Base-by-base conservation (phyloP, 805 yeast genomes). In the Myxozyma neotropica region DNA sequence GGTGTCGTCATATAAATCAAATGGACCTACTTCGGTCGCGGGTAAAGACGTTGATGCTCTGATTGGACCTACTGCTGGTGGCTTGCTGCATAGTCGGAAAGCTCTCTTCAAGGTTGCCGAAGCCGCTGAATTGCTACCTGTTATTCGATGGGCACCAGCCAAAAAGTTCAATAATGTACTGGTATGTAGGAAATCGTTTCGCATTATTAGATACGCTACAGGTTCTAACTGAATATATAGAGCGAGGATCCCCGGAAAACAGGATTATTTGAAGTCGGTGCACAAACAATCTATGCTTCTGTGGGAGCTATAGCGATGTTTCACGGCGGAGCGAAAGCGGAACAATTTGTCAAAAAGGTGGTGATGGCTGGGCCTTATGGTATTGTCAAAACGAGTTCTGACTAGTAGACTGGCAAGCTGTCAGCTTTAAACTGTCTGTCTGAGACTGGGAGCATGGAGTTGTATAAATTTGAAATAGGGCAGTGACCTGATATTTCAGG, bases 231-330 rank as follows among this genome's bases (percentile, higher is more conserved):
- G 3, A 17, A 2, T 26, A 12, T 33, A 29, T 10, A 26, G 44
- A n/a, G 23, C 29, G 44, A 53, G 55, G 36, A 42, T 17, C 56
- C 59, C n/a, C 57, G 60, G 13, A 12, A 19, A n/a, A 38, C 48
- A 12, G 63, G 63, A 13, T 48, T 59, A n/a, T 47, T 53, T 23
- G 59, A 50, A 21, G 60, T 55, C 15, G 59, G 54, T 10, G 45
- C 62, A 15, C 81, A 78, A 66, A 76, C 82, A 72, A 69, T 83
- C 57, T 75, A 76, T 65, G 86, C 91, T 1, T 74, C 87, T 63
- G 75, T 86, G n/a, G 92, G 92, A 7, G 90, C 89, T 0, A 81
- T 87, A 52, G 77, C 83, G 39, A 75, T 83, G 54, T 76, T 77
- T 50, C 83, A 84, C 65, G 93, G 92, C n/a, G 82, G 82, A 67